Conservation (phyloP, 1,139 yeast species). For the Saccharomyces hybrid region DNA sequence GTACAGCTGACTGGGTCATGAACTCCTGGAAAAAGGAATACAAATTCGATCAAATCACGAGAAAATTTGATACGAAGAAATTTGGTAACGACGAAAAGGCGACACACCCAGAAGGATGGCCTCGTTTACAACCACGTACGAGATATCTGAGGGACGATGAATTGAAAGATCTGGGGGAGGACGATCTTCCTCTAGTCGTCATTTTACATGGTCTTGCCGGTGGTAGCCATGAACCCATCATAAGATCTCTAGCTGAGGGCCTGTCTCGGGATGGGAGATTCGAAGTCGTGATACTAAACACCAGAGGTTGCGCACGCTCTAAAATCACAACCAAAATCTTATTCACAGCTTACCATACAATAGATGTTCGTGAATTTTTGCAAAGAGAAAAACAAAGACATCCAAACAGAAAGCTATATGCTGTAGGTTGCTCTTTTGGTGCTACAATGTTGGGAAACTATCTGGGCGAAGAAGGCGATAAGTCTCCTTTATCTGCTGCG, state of each 20-base stretch:
- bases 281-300: conserved; percentile 70
- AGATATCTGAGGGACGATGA: too few relatives aligned
- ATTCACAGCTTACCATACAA: conserved; percentile 69
- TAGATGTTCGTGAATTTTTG: conserved; percentile 59
- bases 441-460: conserved; percentile 73
- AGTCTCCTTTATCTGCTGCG: conserved; percentile 54
- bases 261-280: conserved; percentile 33
- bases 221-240: conserved; percentile 84
- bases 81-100: too few relatives aligned
- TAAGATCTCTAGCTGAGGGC: conserved; percentile 50
- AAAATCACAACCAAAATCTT: conserved; percentile 66
- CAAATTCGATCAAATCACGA: too few relatives aligned
- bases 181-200: conserved; percentile 57
- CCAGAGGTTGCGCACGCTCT: conserved; percentile 84
- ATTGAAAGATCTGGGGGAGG: conserved; percentile 18
- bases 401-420: conserved; percentile 69
- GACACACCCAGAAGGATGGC: too few relatives aligned
- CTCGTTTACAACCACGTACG: too few relatives aligned
- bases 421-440: conserved; percentile 86
- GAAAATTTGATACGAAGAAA: too few relatives aligned
- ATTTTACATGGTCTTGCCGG: conserved; percentile 84
- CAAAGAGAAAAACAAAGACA: conserved; percentile 45
- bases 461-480: conserved; percentile 61
- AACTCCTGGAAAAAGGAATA: too few relatives aligned
- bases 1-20: too few relatives aligned